phyloP scores from a whole-genome alignment of 202 grass and related monocot genomes.

The Tripidium arundinaceum region DNA sequence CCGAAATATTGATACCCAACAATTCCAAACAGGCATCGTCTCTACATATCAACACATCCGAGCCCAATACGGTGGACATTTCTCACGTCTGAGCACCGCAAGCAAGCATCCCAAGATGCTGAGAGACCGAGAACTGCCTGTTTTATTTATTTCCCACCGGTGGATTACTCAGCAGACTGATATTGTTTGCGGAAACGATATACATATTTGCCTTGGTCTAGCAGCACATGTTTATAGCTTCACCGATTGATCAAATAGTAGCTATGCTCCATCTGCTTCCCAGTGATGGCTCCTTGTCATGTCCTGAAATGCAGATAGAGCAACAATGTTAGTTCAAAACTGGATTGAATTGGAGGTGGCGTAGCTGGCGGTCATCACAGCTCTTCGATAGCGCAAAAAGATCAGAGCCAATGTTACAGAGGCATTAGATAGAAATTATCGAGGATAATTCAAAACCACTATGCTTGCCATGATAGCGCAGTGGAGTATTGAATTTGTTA shows the following conservation, averaged over 20 bases:
- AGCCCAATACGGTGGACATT: not conserved
- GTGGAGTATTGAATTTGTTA: not conserved
- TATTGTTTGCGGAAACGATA: not conserved
- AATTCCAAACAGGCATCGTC: too few relatives aligned
- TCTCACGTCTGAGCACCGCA: not conserved
- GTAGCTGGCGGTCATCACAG: not conserved
- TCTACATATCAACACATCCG: too few relatives aligned
- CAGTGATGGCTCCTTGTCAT: conserved; percentile 9
- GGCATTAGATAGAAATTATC: not conserved
- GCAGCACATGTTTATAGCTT: not conserved
- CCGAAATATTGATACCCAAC: too few relatives aligned
- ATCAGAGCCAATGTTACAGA: not conserved
- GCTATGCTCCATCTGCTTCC: conserved; percentile 27
- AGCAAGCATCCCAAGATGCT: too few relatives aligned
- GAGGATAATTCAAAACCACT: not conserved
- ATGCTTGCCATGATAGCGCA: not conserved
- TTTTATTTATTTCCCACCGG: not conserved
- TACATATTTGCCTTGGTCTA: not conserved
- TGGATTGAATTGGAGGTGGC: not conserved
- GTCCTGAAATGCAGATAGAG: conserved; percentile 23
- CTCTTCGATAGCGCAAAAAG: not conserved
- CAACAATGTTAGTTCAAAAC: not conserved
- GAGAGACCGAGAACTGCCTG: not conserved
- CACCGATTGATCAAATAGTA: conserved; percentile 6
- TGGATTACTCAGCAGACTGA: not conserved